Percentiles rank a stretch among this genome's conserved stretches.
phyloP scores from a whole-genome alignment of 2,329 filamentous ascomycete genomes.

The Neurospora crassa region DNA sequence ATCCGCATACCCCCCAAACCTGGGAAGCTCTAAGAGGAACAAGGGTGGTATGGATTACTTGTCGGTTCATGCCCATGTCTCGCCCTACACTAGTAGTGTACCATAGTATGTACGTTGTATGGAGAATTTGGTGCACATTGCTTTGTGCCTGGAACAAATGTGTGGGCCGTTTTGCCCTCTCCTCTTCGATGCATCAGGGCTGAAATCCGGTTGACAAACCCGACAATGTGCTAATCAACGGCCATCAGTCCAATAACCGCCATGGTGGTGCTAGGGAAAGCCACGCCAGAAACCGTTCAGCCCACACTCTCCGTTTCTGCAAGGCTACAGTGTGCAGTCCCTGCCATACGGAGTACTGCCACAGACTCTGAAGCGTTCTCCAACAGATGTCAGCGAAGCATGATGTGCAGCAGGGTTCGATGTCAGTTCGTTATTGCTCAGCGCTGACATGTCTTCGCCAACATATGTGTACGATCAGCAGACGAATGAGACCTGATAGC shows the following conservation, averaged over 20 bases:
- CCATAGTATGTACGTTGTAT: neutral
- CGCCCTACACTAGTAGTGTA: conserved; percentile 1
- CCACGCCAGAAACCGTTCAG: neutral
- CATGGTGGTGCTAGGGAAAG: neutral
- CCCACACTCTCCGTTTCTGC: neutral
- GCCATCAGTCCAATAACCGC: neutral
- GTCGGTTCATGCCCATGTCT: conserved; percentile 2
- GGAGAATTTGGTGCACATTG: neutral
- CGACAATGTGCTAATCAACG: neutral
- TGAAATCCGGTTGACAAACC: neutral
- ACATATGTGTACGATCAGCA: neutral
- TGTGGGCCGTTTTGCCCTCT: neutral
- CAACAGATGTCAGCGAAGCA: conserved; percentile 5
- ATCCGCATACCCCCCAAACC: conserved; percentile 12
- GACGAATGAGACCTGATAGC: neutral
- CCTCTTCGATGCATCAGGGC: neutral
- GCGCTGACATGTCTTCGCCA: neutral
- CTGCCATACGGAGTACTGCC: neutral
- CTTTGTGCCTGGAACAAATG: neutral
- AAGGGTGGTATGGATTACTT: conserved; percentile 8
- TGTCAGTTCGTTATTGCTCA: neutral
- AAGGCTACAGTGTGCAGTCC: neutral
- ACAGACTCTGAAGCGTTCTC: neutral
- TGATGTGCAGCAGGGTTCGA: conserved; percentile 19
- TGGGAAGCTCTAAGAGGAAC: conserved; percentile 6